Evolutionary conservation across 306 rosid genomes (phyloP), one percentile per base, ranked within the genome.

Genomic region (Pterocarpus macrocarpus): DNA sequence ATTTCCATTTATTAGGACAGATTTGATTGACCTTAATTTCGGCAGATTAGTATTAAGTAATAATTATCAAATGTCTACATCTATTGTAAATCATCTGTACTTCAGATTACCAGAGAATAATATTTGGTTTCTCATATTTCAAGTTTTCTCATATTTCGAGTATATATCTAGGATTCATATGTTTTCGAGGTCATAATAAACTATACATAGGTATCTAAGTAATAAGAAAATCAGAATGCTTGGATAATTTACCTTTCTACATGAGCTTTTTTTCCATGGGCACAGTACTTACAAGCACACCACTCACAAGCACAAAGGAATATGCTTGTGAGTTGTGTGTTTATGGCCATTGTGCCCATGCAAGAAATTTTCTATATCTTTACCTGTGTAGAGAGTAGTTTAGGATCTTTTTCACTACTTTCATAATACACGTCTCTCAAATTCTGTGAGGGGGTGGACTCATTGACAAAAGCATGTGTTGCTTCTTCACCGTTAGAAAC

Each of bases 301-400:
- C 38, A 22, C 35, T 36, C 39, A 57, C 28, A 17, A 56, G 5
- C 73, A 16, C 17, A 10, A 71, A 71, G 50, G 64, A 34, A 72
- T 72, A 53, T 35, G 41, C 56, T 57, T 5, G 9, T 57, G 12
- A 57, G 11, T 57, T 1, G 0, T 57, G 34, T 57, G 35, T 8
- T 3, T 11, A 41, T 11, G 47, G 2, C 22, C 22, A 45, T 4
- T 34, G 41, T 30, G 41, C 15, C 58, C 28, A 7, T 68, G 49
- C 5, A 28, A 15, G 52, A 2, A 38, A 8, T 69, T 45, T 62
- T 33, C 67, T 62, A 33, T 35, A 16, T 65, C 55, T 52, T 81
- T 88, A 91, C 91, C 87, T 2, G 55, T 79, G 8, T 68, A 30
- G 16, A 50, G 22, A 28, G 45, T n/a, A 36, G 71, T 64, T 91